Percentiles rank a stretch among this genome's conserved stretches.
These are phyloP conservation scores for Trichothecium roseum DNA, from an alignment of 2,329 filamentous ascomycete species.

Conservation along the genomic window DNA sequence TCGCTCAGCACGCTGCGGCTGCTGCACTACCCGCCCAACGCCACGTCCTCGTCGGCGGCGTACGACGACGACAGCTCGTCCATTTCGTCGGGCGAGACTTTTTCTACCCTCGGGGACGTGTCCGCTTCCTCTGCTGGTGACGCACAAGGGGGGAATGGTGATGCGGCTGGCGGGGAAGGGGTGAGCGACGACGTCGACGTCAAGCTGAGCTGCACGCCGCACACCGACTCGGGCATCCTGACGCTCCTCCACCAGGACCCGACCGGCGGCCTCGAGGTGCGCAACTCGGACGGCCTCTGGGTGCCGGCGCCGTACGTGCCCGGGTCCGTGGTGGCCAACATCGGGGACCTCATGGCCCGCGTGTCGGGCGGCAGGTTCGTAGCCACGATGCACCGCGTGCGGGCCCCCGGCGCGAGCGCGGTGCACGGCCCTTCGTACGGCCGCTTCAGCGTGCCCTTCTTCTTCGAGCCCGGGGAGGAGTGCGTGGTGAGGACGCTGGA, in stretches of 20 bases:
- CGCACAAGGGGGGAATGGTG: no score
- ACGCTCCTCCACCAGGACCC: constrained; percentile 44
- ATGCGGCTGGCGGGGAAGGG: background rate
- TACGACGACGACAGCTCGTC: no score
- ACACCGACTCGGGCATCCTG: constrained; percentile 48
- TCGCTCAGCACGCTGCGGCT: constrained; percentile 7
- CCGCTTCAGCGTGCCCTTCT: constrained; percentile 9
- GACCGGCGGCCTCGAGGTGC: constrained; percentile 6
- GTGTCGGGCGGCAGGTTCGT: constrained; percentile 7
- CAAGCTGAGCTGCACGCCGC: constrained; percentile 13
- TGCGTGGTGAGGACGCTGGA: constrained; percentile 13
- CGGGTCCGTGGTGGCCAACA: constrained; percentile 6
- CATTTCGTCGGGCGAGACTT: no score
- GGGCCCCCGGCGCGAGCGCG: constrained; percentile 5
- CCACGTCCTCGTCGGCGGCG: background rate
- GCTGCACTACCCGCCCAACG: constrained; percentile 5
- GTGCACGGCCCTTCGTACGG: no score
- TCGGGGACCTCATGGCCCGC: constrained; percentile 6
- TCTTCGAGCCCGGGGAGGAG: constrained; percentile 14
- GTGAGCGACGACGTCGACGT: background rate
- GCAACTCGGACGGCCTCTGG: constrained; percentile 6
- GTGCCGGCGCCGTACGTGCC: constrained; percentile 6
- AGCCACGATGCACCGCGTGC: constrained; percentile 8
- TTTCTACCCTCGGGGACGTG: no score
- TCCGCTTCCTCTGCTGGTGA: no score